Conservation (phyloP, 179 eudicot genomes). For the Vitellaria paradoxa region DNA sequence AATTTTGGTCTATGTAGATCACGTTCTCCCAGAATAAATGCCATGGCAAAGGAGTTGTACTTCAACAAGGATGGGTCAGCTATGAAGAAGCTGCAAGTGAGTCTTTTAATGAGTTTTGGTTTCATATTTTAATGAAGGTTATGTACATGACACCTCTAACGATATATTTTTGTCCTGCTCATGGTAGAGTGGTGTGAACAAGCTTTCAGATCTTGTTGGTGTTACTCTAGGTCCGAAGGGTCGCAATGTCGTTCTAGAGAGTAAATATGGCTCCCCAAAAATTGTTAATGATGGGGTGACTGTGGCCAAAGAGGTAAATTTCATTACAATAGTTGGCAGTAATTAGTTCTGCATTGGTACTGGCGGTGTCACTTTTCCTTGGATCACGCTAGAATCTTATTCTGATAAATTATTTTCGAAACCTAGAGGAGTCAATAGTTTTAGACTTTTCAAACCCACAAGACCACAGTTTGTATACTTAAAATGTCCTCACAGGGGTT, state of each 20-base stretch:
- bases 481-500: neutral
- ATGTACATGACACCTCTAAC: neutral
- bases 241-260: constrained; percentile 93
- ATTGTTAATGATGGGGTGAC: constrained; percentile 98
- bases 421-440: neutral
- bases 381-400: neutral
- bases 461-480: neutral
- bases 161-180: neutral
- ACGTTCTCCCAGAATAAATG: constrained; percentile 44
- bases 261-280: constrained; percentile 96
- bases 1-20: constrained; percentile 32
- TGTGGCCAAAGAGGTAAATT: constrained; percentile 89
- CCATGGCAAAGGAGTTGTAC: constrained; percentile 70
- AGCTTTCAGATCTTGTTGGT: constrained; percentile 93
- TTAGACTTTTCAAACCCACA: neutral
- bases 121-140: neutral
- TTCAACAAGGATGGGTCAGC: constrained; percentile 96
- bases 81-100: constrained; percentile 79
- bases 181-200: constrained; percentile 69
- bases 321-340: neutral
- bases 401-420: neutral
- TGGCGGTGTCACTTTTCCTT: neutral
- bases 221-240: constrained; percentile 99
- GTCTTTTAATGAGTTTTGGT: constrained; percentile 4
- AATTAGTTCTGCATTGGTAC: neutral